Base-by-base conservation (phyloP, 208 protist genomes). In the Kentomonas sorsogonicus region DNA sequence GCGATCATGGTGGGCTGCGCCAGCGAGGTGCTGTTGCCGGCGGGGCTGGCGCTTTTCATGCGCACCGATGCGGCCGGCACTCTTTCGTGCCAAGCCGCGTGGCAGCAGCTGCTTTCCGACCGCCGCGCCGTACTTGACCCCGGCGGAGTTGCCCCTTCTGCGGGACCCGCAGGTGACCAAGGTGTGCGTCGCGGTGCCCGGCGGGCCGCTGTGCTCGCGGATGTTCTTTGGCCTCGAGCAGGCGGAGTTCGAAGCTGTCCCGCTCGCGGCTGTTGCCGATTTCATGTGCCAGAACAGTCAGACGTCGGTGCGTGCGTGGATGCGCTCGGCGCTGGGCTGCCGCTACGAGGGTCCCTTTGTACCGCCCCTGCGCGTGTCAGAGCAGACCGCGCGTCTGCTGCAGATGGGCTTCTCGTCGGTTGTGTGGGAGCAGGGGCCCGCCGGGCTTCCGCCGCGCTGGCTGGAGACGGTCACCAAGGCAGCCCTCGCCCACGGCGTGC, bases 401-500 rank as follows among this genome's bases (percentile, higher is more conserved):
- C 59, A 66, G 15, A 63, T 63, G 36, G 77, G 78, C 11, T 74
- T 64, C 26, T 39, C 55, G n/a, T 10, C 43, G 11, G 73, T 86
- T 0, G 69, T 95, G 31, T 81, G 67, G 62, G 84, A 95, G 47
- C 77, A 85, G 39, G 82, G 73, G 29, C 55, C 72, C 13, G 31
- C 11, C 0, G 84, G 83, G 0, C 58, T 89, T 3, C 80, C 74
- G 2, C 74, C 79, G 29, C 76, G 88, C 10, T 87, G 80, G 80
- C 56, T 95, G 29, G 84, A 95, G 65, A 92, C 85, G n/a, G 65
- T 62, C 1, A 30, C 72, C 29, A 92, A 92, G 55, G 91, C 82
- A 16, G 72, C 76, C n/a, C 31, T 77, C 7, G 69, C 88, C 2
- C 85, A 79, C 18, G 84, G 84, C 22, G 72, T 91, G 47, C 45